Evolutionary conservation across 768 basidiomycete species (phyloP), one percentile per base, ranked within the genome.

Genomic region (Russula ochroleuca): DNA sequence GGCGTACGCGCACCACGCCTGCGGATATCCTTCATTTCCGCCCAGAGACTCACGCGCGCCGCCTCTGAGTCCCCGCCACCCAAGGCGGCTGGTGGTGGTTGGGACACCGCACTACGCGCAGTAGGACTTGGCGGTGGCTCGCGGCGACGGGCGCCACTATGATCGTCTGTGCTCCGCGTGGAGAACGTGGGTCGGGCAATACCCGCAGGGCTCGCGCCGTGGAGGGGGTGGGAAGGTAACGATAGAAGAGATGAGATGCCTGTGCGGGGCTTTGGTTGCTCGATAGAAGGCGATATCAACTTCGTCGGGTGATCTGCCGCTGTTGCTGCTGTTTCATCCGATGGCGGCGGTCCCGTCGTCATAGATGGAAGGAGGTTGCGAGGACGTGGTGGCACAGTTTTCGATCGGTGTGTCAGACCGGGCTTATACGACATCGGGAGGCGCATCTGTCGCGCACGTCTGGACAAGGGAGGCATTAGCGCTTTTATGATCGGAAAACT

Each of bases 391-490:
- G 62, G 70, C 31, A 51, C 62, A 14, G 66, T 59, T 23, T 61
- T 61, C 59, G 69, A 72, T 17, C 82, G 78, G 14, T 81, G 79
- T 47, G 79, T 74, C 10, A 38, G 56, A 19, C 33, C 13, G 9
- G 67, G 58, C 23, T 48, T 59, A 59, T 60, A 62, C 5, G 81
- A 74, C 23, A 84, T 78, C 2, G 90, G 88, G 41, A 93, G 78
- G 63, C 87, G 86, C 65, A 93, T 81, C 75, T 90, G 88, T 69
- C 90, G 82, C 45, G 92, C 91, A 28, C 91, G 90, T 63, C 91
- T 93, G 59, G 45, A 62, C 37, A 38, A 3, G 62, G 21, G 56
- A 63, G 51, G 3, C n/a, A 53, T 61, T 38, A 51, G 51, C 37
- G 49, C n/a, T 40, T 45, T 67, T 33, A 43, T n/a, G n/a, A 14